Evolutionary conservation across 2,329 filamentous ascomycete species (phyloP).

Genomic region (Cercospora nicotianae): DNA sequence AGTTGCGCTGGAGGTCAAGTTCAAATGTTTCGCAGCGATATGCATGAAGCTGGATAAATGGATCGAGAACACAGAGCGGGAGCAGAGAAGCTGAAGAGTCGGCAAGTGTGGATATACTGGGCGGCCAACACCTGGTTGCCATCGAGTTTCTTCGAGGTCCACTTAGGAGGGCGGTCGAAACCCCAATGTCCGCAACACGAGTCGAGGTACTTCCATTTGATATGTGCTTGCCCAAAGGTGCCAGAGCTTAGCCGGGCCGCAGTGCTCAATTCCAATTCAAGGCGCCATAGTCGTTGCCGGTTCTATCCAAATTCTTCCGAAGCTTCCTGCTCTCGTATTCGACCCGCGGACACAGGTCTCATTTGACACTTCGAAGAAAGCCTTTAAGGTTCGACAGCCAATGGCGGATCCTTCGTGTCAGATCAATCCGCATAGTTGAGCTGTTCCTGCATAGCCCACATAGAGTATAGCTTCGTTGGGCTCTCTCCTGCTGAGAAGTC

Average conservation of each 20-base stretch:
- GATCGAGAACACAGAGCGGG: neutral
- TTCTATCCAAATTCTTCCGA: neutral
- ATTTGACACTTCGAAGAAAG: neutral
- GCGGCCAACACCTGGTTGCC: neutral
- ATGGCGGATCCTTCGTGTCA: neutral
- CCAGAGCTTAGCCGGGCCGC: neutral
- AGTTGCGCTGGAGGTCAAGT: neutral
- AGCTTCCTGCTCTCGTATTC: neutral
- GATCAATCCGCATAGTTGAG: constrained; percentile 12
- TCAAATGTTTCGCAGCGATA: neutral
- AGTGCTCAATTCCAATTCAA: neutral
- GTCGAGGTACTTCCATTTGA: neutral
- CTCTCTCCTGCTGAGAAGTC: constrained; percentile 32
- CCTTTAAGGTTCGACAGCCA: neutral
- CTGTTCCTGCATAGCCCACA: constrained; percentile 37
- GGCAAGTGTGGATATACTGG: neutral
- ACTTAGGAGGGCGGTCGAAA: neutral
- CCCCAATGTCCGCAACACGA: neutral
- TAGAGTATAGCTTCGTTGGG: constrained; percentile 40
- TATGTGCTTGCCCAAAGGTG: neutral
- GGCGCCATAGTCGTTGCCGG: too few species aligned
- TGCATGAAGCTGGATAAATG: neutral
- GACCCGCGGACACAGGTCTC: neutral
- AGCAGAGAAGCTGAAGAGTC: neutral
- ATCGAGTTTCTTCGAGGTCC: neutral